Evolutionary conservation across 108 stramenopile species (phyloP), one percentile per base, ranked within the genome.

Genomic region (Schizochytrium sp.): DNA sequence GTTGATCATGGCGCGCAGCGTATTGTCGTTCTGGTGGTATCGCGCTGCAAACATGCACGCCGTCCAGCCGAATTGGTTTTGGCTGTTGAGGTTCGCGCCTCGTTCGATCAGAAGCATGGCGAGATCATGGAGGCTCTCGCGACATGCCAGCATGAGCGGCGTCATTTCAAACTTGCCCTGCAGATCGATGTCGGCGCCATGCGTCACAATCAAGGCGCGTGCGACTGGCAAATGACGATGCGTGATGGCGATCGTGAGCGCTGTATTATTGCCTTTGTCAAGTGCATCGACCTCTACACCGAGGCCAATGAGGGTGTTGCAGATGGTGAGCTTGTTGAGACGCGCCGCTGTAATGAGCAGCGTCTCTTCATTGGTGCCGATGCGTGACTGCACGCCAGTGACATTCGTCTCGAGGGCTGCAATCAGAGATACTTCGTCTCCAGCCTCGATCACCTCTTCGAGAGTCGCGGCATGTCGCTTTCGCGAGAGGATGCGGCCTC

Each of bases 261-360:
- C 90, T 14, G 92, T 92, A 71, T 93, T 91, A 23, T 90, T 72
- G 19, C 59, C 88, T 34, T 89, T 45, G 41, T 89, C 45, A 5
- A 8, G 60, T 5, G 88, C 76, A 45, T 83, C 51, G 25, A 83
- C 12, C 48, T 53, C 51, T 16, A 28, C 76, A 3, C 76, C 76
- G 51, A 23, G n/a, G 6, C 48, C 25, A 6, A 83, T 12, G 48
- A 83, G 76, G 14, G 41, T 41, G 14, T 18, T 41, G 41, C 25
- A 69, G 14, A 41, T 41, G 6, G 6, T 23, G 63, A 28, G 14
- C 34, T 23, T 14, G 8, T 8, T 18, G 10, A 28, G 25, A 18
- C 63, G 63, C 34, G 41, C 63, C 10, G 63, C 63, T 10, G 25
- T 5, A 14, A 69, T 69, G 25, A 69, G 41, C 34, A 69, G 63